These are phyloP conservation scores for Galeopsis tetrahit DNA, from an alignment of 257 asterid species.

Conservation along the genomic window DNA sequence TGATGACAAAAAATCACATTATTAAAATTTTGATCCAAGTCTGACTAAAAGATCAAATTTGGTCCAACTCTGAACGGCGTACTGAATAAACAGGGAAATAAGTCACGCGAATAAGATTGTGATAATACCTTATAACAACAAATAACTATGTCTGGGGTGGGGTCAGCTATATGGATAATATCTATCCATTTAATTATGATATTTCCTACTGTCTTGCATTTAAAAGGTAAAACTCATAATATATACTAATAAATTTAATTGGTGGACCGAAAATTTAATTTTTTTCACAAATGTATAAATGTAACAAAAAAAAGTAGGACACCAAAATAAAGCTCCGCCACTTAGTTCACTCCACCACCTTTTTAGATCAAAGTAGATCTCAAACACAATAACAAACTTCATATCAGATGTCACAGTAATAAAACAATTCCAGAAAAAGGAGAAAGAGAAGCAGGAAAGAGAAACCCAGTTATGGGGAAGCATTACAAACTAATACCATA, in stretches of 20 bases:
- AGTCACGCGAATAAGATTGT: background rate
- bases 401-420: background rate
- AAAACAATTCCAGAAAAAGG: background rate
- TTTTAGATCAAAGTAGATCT: background rate
- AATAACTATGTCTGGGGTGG: background rate
- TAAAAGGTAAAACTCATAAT: background rate
- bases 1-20: background rate
- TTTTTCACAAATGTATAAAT: background rate
- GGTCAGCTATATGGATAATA: background rate
- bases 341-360: background rate
- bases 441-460: background rate
- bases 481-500: background rate
- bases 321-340: background rate
- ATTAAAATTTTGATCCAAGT: background rate
- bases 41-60: constrained; percentile 5
- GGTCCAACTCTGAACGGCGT: background rate
- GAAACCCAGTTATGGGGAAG: background rate
- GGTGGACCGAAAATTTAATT: background rate
- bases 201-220: background rate
- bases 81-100: background rate
- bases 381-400: background rate
- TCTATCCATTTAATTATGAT: background rate
- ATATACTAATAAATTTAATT: background rate
- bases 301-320: background rate
- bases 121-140: background rate